Base-by-base conservation (phyloP, 352 stramenopile genomes). In the Stramenopiles sp. region DNA sequence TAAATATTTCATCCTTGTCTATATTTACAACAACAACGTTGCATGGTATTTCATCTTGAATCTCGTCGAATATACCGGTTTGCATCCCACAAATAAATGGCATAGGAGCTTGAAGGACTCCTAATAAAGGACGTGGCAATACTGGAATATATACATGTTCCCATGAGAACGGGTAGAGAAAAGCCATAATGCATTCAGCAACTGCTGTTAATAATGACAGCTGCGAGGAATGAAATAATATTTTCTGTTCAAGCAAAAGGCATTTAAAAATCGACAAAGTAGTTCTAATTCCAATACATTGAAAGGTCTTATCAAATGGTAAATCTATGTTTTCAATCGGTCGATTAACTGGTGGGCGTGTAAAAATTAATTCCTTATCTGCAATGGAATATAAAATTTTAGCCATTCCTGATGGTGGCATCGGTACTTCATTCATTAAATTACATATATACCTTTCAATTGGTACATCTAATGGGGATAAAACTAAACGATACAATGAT, bases 71-170 rank as follows among this genome's bases (percentile, higher is more conserved):
- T n/a, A n/a, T n/a, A n/a, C n/a, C n/a, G n/a, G n/a, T n/a, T n/a
- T 95, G 89, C 0, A 94, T 82, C 30, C 90, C 90, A 0, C 94
- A 88, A 32, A 95, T 84, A 81, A 94, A 94, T 6, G 90, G 90
- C 53, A 90, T 93, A n/a, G 90, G 90, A 30, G 89, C 94, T 80
- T 95, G 88, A 32, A 95, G 85, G 65, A 94, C 93, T 31, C 90
- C 92, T 0, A 94, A 84, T 63, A 95, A 82, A 43, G 87, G 86
- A 23, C 92, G 83, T 0, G 90, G 90, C 1, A 95, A 82, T 78
- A 94, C 87, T 0, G 90, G 89, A 20, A 90, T 86, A 81, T 94
- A 95, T 74, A 93, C 89, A 78, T 95, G 90, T 79, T 88, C 92
- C 90, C 90, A 95, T 69, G 89, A 87, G 78, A 94, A 91, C 13